Conservation (phyloP, 2,329 filamentous ascomycete species). For the Alternaria conjuncta region DNA sequence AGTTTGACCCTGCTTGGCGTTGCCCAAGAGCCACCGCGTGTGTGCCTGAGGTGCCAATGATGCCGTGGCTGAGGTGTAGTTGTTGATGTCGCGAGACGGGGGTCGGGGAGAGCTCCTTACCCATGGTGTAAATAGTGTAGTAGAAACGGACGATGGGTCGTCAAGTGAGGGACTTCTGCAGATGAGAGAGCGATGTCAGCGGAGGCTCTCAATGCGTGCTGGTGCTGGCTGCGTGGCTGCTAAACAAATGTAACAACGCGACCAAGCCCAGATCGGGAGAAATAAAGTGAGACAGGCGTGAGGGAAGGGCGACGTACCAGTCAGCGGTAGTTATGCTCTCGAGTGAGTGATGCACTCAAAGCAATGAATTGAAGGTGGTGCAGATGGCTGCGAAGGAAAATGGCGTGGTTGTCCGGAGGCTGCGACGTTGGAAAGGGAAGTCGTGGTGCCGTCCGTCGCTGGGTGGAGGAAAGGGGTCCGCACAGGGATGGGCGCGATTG, state of each 20-base stretch:
- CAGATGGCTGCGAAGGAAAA: constrained; percentile 34
- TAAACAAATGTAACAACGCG: constrained; percentile 42
- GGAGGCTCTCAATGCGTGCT: constrained; percentile 16
- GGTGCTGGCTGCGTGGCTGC: constrained; percentile 27
- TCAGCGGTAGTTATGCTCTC: constrained; percentile 45
- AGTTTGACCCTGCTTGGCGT: constrained; percentile 17
- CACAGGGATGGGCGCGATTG: constrained; percentile 41
- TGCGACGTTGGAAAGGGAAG: constrained; percentile 44
- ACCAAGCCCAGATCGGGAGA: constrained; percentile 43
- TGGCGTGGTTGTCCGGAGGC: constrained; percentile 37
- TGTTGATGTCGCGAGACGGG: constrained; percentile 17
- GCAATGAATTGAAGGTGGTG: constrained; percentile 34
- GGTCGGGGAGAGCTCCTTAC: constrained; percentile 39
- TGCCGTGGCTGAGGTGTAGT: constrained; percentile 12
- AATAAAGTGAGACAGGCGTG: constrained; percentile 37
- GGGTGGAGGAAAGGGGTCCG: constrained; percentile 48
- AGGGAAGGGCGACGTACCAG: constrained; percentile 43
- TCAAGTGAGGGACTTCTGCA: constrained; percentile 46
- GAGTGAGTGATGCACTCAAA: constrained; percentile 43
- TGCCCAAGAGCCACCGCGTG: constrained; percentile 8
- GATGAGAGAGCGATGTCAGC: constrained; percentile 30
- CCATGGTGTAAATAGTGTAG: constrained; percentile 44
- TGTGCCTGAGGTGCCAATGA: constrained; percentile 14
- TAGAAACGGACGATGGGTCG: constrained; percentile 36
- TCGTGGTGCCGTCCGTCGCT: constrained; percentile 41